Percentiles rank a stretch among this genome's conserved stretches.
Evolutionary conservation across 176 grass and related monocot genomes (phyloP).

Genomic region (Themeda triandra): DNA sequence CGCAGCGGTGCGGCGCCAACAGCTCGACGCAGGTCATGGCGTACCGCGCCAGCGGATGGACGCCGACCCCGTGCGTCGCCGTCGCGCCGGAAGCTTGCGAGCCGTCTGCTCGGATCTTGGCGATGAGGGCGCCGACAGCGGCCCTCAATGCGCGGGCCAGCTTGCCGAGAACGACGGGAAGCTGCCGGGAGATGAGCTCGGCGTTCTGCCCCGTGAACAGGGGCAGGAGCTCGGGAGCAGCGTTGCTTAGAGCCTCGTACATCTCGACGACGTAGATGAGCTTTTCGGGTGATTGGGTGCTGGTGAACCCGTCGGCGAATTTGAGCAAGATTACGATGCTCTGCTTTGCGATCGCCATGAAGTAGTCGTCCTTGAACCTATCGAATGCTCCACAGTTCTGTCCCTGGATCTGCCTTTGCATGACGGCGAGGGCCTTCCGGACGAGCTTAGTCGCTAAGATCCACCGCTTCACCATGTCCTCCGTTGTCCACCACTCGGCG

Average conservation of each 20-base stretch:
- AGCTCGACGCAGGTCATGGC: conserved; percentile 15
- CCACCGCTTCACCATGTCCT: conserved; percentile 35
- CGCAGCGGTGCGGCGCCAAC: not conserved
- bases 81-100: not conserved
- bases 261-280: conserved; percentile 16
- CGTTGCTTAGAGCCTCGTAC: conserved; percentile 2
- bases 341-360: conserved; percentile 12
- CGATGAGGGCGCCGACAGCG: not conserved
- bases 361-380: conserved; percentile 31
- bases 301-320: conserved; percentile 17
- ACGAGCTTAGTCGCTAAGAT: conserved; percentile 21
- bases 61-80: not conserved
- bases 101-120: not conserved
- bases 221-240: not conserved
- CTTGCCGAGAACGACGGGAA: conserved; percentile 9
- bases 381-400: conserved; percentile 21
- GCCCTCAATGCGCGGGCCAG: not conserved
- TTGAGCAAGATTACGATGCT: conserved; percentile 8
- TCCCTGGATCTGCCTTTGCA: conserved; percentile 23
- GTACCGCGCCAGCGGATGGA: conserved; percentile 19
- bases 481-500: conserved; percentile 27
- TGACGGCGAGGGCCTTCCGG: conserved; percentile 8
- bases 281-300: conserved; percentile 8
- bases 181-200: not conserved
- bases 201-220: not conserved